Evolutionary conservation across 2,329 filamentous ascomycete species (phyloP).

Genomic region (Fusarium tupiense): DNA sequence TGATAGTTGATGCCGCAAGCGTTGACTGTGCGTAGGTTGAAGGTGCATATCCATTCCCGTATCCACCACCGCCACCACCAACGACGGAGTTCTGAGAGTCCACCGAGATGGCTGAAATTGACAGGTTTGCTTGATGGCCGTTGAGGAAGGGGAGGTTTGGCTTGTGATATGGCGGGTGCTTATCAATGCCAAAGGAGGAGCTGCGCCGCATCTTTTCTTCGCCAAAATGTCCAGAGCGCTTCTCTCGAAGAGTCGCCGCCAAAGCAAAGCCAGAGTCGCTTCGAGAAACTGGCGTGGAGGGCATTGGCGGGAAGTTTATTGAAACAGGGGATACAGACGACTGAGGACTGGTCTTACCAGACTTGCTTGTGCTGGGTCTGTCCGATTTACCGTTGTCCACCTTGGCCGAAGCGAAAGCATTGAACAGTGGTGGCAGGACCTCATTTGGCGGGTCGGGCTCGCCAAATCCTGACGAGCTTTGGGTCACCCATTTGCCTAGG

Average conservation of each 20-base stretch:
- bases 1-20: slow-evolving; percentile 83
- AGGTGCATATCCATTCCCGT: slow-evolving; percentile 74
- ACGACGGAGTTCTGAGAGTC: slow-evolving; percentile 75
- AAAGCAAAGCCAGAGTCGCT: slow-evolving; percentile 93
- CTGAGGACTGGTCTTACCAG: slow-evolving; percentile 68
- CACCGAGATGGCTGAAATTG: slow-evolving; percentile 67
- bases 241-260: slow-evolving; percentile 87
- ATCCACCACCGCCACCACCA: slow-evolving; percentile 46
- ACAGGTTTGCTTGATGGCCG: slow-evolving; percentile 68
- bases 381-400: slow-evolving; percentile 74
- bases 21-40: slow-evolving; percentile 90
- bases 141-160: slow-evolving; percentile 80
- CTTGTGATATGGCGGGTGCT: slow-evolving; percentile 71
- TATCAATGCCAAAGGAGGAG: slow-evolving; percentile 89
- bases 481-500: slow-evolving; percentile 84
- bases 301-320: slow-evolving; percentile 78
- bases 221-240: slow-evolving; percentile 90
- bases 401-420: slow-evolving; percentile 85
- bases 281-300: slow-evolving; percentile 81
- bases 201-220: slow-evolving; percentile 84
- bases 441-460: slow-evolving; percentile 65
- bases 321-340: slow-evolving; percentile 80
- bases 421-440: slow-evolving; percentile 78
- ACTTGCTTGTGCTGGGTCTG: slow-evolving; percentile 79
- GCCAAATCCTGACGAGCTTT: slow-evolving; percentile 90